These are phyloP conservation scores for Sequoiadendron giganteum DNA, from an alignment of 75 land plant genomes.

Conservation along the genomic window DNA sequence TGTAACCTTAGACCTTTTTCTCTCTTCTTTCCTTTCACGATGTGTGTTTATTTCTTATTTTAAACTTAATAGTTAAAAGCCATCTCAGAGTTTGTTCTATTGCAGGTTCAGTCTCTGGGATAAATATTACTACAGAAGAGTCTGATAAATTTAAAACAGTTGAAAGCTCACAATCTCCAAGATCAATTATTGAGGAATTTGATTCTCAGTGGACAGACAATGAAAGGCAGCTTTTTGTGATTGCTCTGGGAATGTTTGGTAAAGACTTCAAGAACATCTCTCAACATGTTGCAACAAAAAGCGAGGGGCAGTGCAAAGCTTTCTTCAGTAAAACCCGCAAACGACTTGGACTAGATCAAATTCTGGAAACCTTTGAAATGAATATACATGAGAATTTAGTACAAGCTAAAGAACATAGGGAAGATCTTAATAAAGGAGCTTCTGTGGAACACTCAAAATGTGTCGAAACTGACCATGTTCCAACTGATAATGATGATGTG, in stretches of 20 bases:
- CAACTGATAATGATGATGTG: not conserved
- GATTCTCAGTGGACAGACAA: constrained; percentile 44
- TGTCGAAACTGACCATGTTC: not conserved
- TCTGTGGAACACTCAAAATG: not conserved
- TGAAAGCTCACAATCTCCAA: constrained; percentile 2
- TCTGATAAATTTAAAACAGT: constrained; percentile 12
- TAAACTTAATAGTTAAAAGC: constrained; percentile 46
- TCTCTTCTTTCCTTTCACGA: constrained; percentile 25
- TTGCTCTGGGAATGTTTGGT: constrained; percentile 40
- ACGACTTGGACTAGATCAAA: constrained; percentile 36
- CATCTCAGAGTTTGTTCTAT: constrained; percentile 46
- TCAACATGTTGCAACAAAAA: constrained; percentile 39
- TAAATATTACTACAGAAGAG: constrained; percentile 23
- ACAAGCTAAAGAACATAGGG: constrained; percentile 7
- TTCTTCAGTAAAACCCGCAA: constrained; percentile 56
- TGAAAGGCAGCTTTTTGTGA: constrained; percentile 38
- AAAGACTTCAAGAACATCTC: constrained; percentile 44
- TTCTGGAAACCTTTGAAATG: constrained; percentile 28
- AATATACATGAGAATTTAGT: constrained; percentile 9
- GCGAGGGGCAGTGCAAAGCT: constrained; percentile 39
- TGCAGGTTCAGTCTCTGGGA: constrained; percentile 44
- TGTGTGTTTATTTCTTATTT: constrained; percentile 43
- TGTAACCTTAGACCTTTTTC: not conserved
- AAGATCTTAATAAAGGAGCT: not conserved
- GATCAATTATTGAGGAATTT: constrained; percentile 16